Conservation (phyloP, 192 early-diverging fungal genomes). For the Physocladia obscura region DNA sequence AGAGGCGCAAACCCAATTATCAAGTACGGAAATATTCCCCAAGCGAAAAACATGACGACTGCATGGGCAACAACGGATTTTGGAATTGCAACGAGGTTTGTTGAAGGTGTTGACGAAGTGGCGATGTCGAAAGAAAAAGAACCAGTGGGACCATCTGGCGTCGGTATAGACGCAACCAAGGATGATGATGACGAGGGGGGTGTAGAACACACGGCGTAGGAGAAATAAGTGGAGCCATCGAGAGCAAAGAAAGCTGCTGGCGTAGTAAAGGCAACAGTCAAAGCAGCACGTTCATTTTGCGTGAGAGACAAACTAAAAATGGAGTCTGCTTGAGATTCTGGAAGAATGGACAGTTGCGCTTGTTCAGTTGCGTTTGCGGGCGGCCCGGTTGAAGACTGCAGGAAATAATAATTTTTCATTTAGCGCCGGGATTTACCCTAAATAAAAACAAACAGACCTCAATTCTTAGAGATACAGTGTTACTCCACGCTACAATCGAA, state of each 20-base stretch:
- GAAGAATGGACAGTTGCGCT: too few relatives aligned
- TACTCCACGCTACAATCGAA: too few relatives aligned
- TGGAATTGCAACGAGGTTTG: not conserved
- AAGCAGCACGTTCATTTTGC: not conserved
- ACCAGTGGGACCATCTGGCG: slow-evolving; percentile 2
- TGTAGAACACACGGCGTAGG: slow-evolving; percentile 18
- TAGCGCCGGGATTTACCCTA: too few relatives aligned
- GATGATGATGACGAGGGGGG: not conserved
- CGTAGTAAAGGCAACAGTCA: not conserved
- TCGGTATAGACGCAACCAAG: not conserved
- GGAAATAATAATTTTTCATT: too few relatives aligned
- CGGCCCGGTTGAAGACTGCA: too few relatives aligned
- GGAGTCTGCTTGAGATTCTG: too few relatives aligned
- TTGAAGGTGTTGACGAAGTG: not conserved
- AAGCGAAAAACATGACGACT: slow-evolving; percentile 34
- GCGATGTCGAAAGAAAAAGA: slow-evolving; percentile 8
- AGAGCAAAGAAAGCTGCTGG: not conserved
- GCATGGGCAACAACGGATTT: slow-evolving; percentile 26
- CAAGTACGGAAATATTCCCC: slow-evolving; percentile 29
- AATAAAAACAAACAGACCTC: too few relatives aligned
- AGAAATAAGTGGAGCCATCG: slow-evolving; percentile 9
- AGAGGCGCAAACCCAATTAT: slow-evolving; percentile 40
- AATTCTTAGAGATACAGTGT: too few relatives aligned
- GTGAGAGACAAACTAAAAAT: not conserved
- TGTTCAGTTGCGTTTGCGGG: too few relatives aligned